These are phyloP conservation scores for Boletellus deceptivus DNA, from an alignment of 1,284 basidiomycete species.

Conservation along the genomic window DNA sequence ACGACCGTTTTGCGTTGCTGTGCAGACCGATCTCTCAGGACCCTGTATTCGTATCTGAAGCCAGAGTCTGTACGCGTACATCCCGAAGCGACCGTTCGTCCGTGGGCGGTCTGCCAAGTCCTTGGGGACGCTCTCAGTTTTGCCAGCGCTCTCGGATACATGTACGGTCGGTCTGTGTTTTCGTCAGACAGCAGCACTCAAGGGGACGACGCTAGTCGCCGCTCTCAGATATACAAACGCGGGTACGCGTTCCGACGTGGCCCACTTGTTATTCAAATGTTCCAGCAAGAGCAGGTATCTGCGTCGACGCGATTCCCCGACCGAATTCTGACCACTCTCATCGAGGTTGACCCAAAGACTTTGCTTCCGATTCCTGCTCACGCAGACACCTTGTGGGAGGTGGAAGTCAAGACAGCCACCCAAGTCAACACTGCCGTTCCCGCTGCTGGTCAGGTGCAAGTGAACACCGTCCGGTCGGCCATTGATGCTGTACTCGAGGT, in stretches of 20 bases:
- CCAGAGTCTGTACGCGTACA: slow-evolving; percentile 74
- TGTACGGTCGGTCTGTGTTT: slow-evolving; percentile 40
- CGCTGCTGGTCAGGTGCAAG: slow-evolving; percentile 48
- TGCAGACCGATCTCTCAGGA: slow-evolving; percentile 43
- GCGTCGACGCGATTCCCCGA: slow-evolving; percentile 4
- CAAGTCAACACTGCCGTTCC: slow-evolving; percentile 74
- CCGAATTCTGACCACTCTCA: slow-evolving; percentile 2
- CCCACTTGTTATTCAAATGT: slow-evolving; percentile 70
- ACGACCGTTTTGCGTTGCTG: neutral
- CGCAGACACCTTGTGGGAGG: slow-evolving; percentile 75
- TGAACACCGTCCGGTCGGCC: slow-evolving; percentile 37
- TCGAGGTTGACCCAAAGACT: slow-evolving; percentile 66
- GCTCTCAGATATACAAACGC: slow-evolving; percentile 74
- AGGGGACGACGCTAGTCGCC: slow-evolving; percentile 42
- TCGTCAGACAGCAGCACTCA: slow-evolving; percentile 8
- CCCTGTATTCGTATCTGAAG: slow-evolving; percentile 72
- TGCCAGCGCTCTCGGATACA: slow-evolving; percentile 71
- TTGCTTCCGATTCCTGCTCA: slow-evolving; percentile 70
- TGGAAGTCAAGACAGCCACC: slow-evolving; percentile 76
- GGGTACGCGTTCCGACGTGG: slow-evolving; percentile 74
- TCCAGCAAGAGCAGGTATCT: slow-evolving; percentile 73
- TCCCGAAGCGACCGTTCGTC: slow-evolving; percentile 78
- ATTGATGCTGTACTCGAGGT: slow-evolving; percentile 75
- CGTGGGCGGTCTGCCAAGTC: slow-evolving; percentile 75
- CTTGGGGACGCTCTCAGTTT: slow-evolving; percentile 74